These are phyloP conservation scores for Physcomitrium patens DNA, from an alignment of 225 moss, liverwort and hornwort species.

Conservation along the genomic window DNA sequence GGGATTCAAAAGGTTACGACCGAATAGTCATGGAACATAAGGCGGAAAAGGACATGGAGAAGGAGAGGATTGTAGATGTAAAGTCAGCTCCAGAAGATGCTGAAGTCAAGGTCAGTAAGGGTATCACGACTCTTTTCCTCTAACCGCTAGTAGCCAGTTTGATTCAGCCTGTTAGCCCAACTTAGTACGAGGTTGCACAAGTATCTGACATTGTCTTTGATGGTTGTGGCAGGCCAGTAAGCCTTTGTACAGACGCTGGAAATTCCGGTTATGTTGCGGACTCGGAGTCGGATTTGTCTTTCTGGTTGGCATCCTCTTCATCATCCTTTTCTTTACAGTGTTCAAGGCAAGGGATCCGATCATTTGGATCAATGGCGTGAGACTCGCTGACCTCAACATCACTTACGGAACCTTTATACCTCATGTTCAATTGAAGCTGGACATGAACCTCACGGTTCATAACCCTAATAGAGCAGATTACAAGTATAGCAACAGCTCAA, in stretches of 20 bases:
- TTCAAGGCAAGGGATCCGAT: conserved; percentile 54
- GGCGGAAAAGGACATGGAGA: conserved; percentile 32
- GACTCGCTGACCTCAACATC: conserved; percentile 48
- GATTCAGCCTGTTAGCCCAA: background rate
- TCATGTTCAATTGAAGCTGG: conserved; percentile 33
- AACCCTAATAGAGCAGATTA: conserved; percentile 52
- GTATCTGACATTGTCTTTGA: background rate
- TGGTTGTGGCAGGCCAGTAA: conserved; percentile 31
- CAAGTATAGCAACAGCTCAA: conserved; percentile 44
- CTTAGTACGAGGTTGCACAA: too few species aligned
- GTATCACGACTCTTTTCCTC: background rate
- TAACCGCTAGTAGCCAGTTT: background rate
- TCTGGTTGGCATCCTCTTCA: conserved; percentile 31
- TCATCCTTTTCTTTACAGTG: conserved; percentile 47
- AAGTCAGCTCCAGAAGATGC: conserved; percentile 28
- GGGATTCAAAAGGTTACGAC: too few species aligned
- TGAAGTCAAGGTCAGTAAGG: conserved; percentile 31
- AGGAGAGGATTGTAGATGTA: conserved; percentile 39
- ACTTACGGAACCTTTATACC: conserved; percentile 33
- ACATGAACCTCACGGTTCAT: conserved; percentile 53
- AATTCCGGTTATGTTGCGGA: conserved; percentile 36
- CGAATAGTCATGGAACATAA: conserved; percentile 34
- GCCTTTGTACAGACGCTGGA: conserved; percentile 39
- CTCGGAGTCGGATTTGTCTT: background rate
- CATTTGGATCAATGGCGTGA: conserved; percentile 46